phyloP scores from a whole-genome alignment of 1,139 yeast species.

The Suhomyces chickasaworum region DNA sequence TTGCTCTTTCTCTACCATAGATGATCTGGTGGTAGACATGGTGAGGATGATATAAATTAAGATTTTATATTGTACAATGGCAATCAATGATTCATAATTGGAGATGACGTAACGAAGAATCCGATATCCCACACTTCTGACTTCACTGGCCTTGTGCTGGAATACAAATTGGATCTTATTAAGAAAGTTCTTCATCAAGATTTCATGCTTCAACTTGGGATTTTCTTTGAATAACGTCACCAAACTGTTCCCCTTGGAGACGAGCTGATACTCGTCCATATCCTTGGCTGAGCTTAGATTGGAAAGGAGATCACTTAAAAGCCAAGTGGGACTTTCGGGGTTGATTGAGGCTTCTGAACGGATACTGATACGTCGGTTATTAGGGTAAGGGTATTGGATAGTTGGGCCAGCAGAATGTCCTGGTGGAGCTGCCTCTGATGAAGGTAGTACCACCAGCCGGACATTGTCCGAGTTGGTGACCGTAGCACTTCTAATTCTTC shows the following conservation, averaged over 20 bases:
- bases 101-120: slow-evolving; percentile 66
- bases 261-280: slow-evolving; percentile 48
- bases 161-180: slow-evolving; percentile 63
- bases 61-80: slow-evolving; percentile 51
- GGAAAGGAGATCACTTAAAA: slow-evolving; percentile 36
- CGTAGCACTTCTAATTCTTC: slow-evolving; percentile 17
- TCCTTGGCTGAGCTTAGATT: slow-evolving; percentile 31
- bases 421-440: background rate
- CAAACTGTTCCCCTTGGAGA: slow-evolving; percentile 64
- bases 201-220: slow-evolving; percentile 65
- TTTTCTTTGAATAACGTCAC: slow-evolving; percentile 57
- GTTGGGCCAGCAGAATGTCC: background rate
- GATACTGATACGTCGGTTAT: slow-evolving; percentile 9
- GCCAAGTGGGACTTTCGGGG: slow-evolving; percentile 41
- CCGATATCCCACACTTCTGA: slow-evolving; percentile 75
- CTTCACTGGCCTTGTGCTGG: slow-evolving; percentile 59
- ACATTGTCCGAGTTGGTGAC: slow-evolving; percentile 9
- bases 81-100: slow-evolving; percentile 52
- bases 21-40: slow-evolving; percentile 55
- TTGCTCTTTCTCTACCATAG: slow-evolving; percentile 70
- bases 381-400: slow-evolving; percentile 4
- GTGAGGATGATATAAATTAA: slow-evolving; percentile 68
- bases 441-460: slow-evolving; percentile 2
- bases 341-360: slow-evolving; percentile 13
- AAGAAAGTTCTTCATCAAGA: slow-evolving; percentile 63